These are phyloP conservation scores for Babjeviella inositovora DNA, from an alignment of 805 yeast genomes.

Conservation along the genomic window DNA sequence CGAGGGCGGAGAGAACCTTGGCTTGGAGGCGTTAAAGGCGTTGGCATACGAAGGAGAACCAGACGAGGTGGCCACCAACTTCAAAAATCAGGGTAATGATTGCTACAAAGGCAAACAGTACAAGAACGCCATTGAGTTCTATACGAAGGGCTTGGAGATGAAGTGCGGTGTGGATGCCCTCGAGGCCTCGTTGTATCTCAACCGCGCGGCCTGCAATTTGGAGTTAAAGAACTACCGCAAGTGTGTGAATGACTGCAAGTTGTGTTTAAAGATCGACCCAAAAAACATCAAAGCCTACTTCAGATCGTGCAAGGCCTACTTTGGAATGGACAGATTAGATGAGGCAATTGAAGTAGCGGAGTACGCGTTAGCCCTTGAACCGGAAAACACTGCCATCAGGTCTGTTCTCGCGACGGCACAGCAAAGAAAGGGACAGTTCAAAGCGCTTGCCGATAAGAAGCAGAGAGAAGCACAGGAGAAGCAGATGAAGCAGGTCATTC, in stretches of 20 bases:
- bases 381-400: slow-evolving; percentile 38
- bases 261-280: slow-evolving; percentile 49
- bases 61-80: slow-evolving; percentile 76
- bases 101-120: slow-evolving; percentile 58
- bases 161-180: slow-evolving; percentile 40
- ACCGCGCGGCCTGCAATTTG: slow-evolving; percentile 85
- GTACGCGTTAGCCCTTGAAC: slow-evolving; percentile 50
- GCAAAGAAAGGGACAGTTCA: slow-evolving; percentile 11
- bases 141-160: slow-evolving; percentile 66
- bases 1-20: slow-evolving; percentile 56
- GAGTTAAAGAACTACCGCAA: slow-evolving; percentile 73
- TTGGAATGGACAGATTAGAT: slow-evolving; percentile 45
- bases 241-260: slow-evolving; percentile 76
- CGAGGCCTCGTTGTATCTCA: slow-evolving; percentile 49
- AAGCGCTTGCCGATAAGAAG: slow-evolving; percentile 5
- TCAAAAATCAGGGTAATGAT: slow-evolving; percentile 89
- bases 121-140: slow-evolving; percentile 61
- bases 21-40: slow-evolving; percentile 79
- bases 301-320: slow-evolving; percentile 72
- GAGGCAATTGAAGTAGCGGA: slow-evolving; percentile 56
- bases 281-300: slow-evolving; percentile 70
- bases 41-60: slow-evolving; percentile 94
- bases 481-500: slow-evolving; percentile 19
- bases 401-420: slow-evolving; percentile 23
- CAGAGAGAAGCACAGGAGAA: slow-evolving; percentile 10